phyloP scores from a whole-genome alignment of 140 eudicot genomes.

The Senecio squalidus region DNA sequence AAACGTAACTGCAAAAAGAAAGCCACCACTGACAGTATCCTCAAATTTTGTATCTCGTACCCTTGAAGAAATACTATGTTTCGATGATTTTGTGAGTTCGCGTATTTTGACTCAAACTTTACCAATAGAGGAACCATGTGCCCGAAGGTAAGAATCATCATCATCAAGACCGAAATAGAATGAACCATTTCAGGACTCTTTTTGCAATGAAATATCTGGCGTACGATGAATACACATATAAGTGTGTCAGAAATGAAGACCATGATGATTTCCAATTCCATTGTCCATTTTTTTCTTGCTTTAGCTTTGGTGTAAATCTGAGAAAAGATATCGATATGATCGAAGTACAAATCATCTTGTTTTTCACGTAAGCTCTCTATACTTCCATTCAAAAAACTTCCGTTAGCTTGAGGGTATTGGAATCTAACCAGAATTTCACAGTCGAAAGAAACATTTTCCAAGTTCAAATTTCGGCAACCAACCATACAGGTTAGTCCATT shows the following conservation, averaged over 20 bases:
- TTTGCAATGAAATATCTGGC: constrained; percentile 43
- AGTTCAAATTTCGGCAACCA: constrained; percentile 49
- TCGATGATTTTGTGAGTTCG: constrained; percentile 10
- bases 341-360: constrained; percentile 42
- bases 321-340: constrained; percentile 24
- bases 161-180: constrained; percentile 43
- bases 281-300: constrained; percentile 45
- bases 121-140: constrained; percentile 58
- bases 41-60: no score
- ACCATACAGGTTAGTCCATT: constrained; percentile 59
- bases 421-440: constrained; percentile 52
- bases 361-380: constrained; percentile 41
- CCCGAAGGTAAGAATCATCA: constrained; percentile 51
- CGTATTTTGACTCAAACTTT: constrained; percentile 54
- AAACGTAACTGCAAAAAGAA: constrained; percentile 50
- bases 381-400: constrained; percentile 33
- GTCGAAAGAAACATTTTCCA: constrained; percentile 22
- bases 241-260: constrained; percentile 62
- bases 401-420: constrained; percentile 25
- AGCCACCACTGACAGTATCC: constrained; percentile 50
- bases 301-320: not conserved
- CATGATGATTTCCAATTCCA: constrained; percentile 60
- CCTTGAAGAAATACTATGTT: constrained; percentile 8
- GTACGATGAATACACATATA: constrained; percentile 39
- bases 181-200: constrained; percentile 35